Conservation (phyloP, 495 filamentous ascomycete genomes). For the Tuber borchii region DNA sequence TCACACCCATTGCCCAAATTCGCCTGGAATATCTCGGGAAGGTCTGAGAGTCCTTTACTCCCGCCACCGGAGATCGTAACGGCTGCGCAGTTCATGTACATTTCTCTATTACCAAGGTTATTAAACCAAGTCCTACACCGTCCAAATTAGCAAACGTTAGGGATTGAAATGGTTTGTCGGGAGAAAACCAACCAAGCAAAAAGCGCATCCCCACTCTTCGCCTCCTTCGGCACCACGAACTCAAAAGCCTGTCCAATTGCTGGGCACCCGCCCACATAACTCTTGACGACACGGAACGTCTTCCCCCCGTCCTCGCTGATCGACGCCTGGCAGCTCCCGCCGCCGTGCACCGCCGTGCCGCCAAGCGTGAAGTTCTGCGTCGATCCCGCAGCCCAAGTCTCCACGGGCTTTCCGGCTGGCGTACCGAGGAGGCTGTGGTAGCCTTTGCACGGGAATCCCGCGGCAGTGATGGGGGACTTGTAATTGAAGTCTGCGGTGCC, state of each 20-base stretch:
- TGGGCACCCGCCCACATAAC: conserved; percentile 59
- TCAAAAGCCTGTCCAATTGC: conserved; percentile 46
- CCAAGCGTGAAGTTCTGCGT: conserved; percentile 54
- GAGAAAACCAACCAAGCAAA: conserved; percentile 30
- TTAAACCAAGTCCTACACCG: conserved; percentile 50
- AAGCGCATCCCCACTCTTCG: conserved; percentile 25
- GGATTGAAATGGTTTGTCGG: conserved; percentile 28
- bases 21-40: conserved; percentile 35
- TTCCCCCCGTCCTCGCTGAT: conserved; percentile 58
- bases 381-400: conserved; percentile 52
- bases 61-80: conserved; percentile 51
- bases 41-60: conserved; percentile 22
- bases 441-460: conserved; percentile 63
- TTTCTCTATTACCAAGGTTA: conserved; percentile 55
- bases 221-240: conserved; percentile 58
- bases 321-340: conserved; percentile 60
- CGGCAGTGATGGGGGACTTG: conserved; percentile 49
- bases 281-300: conserved; percentile 60
- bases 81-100: conserved; percentile 59
- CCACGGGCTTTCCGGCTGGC: conserved; percentile 46
- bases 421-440: conserved; percentile 53
- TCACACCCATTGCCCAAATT: conserved; percentile 36
- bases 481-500: conserved; percentile 54
- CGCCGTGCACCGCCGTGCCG: conserved; percentile 56
- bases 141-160: conserved; percentile 43